These are phyloP conservation scores for Aspergillus chevalieri DNA, from an alignment of 2,329 filamentous ascomycete species.

Conservation along the genomic window DNA sequence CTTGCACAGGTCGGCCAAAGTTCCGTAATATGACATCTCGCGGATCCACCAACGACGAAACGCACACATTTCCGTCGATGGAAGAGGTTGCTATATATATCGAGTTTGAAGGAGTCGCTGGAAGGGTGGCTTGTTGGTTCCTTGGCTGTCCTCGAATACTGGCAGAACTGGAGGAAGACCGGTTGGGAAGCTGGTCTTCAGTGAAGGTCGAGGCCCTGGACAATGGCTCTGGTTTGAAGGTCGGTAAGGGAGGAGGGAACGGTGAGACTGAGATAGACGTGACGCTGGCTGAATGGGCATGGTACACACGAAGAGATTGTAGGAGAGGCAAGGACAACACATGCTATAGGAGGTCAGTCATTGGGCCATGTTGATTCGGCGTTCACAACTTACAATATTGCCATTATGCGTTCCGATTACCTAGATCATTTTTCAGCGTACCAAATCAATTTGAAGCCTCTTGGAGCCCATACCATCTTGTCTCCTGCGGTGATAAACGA, in stretches of 20 bases:
- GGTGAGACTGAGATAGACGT: constrained; percentile 88
- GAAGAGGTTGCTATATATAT: constrained; percentile 93
- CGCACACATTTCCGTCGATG: constrained; percentile 90
- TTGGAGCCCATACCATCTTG: constrained; percentile 69
- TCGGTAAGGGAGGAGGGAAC: constrained; percentile 58
- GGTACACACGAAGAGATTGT: constrained; percentile 75
- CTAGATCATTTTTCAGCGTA: constrained; percentile 45
- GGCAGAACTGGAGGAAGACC: constrained; percentile 23
- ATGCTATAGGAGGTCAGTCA: constrained; percentile 52
- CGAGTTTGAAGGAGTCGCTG: constrained; percentile 75
- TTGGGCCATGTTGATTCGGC: constrained; percentile 1
- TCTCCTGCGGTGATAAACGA: constrained; percentile 84
- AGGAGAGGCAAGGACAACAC: constrained; percentile 78
- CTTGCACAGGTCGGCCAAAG: constrained; percentile 86
- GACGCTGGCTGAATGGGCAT: constrained; percentile 86
- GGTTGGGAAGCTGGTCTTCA: constrained; percentile 21
- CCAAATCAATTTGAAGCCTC: constrained; percentile 1
- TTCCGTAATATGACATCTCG: constrained; percentile 90
- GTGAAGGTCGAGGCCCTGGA: constrained; percentile 19
- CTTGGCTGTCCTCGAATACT: constrained; percentile 27
- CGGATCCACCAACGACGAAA: constrained; percentile 76
- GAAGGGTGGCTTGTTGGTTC: constrained; percentile 40
- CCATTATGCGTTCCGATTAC: constrained; percentile 93
- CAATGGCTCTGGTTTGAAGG: constrained; percentile 32
- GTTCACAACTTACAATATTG: constrained; percentile 65